Percentiles rank a stretch among this genome's conserved stretches.
phyloP scores from a whole-genome alignment of 805 yeast genomes.

The Vanderwaltozyma yarrowii region DNA sequence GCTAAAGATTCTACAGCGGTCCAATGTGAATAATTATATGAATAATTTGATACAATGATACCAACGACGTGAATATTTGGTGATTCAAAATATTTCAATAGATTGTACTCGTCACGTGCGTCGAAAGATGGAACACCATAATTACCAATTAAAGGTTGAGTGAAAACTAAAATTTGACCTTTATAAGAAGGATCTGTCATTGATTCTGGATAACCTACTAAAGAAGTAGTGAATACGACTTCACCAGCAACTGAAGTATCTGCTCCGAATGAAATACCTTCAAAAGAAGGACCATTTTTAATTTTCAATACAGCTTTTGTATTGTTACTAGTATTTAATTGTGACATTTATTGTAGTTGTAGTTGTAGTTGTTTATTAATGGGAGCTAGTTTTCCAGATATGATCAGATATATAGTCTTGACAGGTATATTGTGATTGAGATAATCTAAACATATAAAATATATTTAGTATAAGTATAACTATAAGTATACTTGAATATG shows the following conservation, averaged over 20 bases:
- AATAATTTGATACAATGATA: constrained; percentile 91
- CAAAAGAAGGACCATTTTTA: constrained; percentile 86
- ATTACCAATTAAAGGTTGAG: constrained; percentile 95
- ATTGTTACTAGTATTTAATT: not conserved
- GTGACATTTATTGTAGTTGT: constrained; percentile 1
- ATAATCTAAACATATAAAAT: constrained; percentile 23
- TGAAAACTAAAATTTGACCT: constrained; percentile 94
- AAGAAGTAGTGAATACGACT: constrained; percentile 94
- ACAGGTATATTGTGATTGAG: constrained; percentile 30
- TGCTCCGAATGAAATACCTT: constrained; percentile 94
- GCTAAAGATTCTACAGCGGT: constrained; percentile 94
- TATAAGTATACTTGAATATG: not conserved
- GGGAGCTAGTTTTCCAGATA: constrained; percentile 42
- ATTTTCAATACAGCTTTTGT: constrained; percentile 78
- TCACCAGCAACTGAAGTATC: constrained; percentile 89
- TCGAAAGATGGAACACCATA: constrained; percentile 92
- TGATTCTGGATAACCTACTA: constrained; percentile 97
- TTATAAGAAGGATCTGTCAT: constrained; percentile 98
- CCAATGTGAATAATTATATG: constrained; percentile 97
- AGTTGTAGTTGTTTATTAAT: constrained; percentile 13
- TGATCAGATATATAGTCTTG: constrained; percentile 43
- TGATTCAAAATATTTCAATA: constrained; percentile 84
- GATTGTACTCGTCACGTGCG: constrained; percentile 70
- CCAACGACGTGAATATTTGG: constrained; percentile 91
- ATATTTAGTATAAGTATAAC: not conserved